phyloP scores from a whole-genome alignment of 495 filamentous ascomycete genomes.

The Trichoderma reesei region DNA sequence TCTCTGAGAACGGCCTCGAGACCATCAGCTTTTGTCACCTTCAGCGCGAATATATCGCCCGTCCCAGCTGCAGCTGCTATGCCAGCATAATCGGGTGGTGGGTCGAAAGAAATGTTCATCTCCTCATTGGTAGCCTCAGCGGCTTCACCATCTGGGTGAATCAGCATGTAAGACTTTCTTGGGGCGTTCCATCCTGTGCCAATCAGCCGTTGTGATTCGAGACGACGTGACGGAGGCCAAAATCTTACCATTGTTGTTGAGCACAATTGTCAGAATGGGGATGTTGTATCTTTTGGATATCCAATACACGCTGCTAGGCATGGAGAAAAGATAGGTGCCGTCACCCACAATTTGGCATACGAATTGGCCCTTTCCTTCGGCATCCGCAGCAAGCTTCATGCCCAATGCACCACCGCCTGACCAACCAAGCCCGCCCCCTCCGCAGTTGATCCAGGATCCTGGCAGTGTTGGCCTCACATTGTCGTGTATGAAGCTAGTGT shows the following conservation, averaged over 20 bases:
- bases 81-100: constrained; percentile 79
- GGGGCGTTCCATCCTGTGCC: constrained; percentile 75
- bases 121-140: constrained; percentile 73
- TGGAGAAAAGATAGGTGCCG: constrained; percentile 23
- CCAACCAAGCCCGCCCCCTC: constrained; percentile 25
- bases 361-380: constrained; percentile 13
- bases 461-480: constrained; percentile 17
- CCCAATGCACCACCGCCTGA: constrained; percentile 23
- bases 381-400: constrained; percentile 20
- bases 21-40: constrained; percentile 49
- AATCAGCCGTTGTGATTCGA: background rate
- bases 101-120: constrained; percentile 81
- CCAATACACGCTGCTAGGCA: constrained; percentile 24
- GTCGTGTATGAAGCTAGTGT: constrained; percentile 19
- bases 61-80: constrained; percentile 87
- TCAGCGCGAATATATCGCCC: constrained; percentile 55
- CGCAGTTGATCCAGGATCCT: constrained; percentile 22
- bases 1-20: constrained; percentile 51
- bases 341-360: constrained; percentile 23
- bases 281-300: constrained; percentile 19
- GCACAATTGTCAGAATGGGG: constrained; percentile 23
- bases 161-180: constrained; percentile 60
- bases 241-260: constrained; percentile 20
- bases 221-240: background rate
- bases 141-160: constrained; percentile 73